Base-by-base conservation (phyloP, 768 basidiomycete genomes). In the Boletus tylopilopsis region DNA sequence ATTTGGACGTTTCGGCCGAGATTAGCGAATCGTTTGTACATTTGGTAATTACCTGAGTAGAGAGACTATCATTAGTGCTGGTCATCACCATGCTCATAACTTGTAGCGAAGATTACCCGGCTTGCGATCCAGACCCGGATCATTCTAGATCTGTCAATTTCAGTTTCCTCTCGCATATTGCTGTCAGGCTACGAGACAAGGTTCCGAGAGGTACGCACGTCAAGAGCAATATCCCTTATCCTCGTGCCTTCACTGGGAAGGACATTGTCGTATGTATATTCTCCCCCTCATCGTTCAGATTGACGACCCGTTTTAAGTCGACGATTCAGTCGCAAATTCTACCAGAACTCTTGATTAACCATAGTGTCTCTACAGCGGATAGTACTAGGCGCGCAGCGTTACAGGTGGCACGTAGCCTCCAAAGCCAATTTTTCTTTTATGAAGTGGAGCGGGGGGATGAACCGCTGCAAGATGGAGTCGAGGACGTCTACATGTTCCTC, bases 391-490 rank as follows among this genome's bases (percentile, higher is more conserved):
- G 89, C 6, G 84, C 86, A 15, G 91, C 94, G 5, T 71, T 96
- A 24, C 84, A 88, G 63, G 85, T 95, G 32, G 96, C 93, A 5
- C 84, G 92, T 33, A 90, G 89, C 49, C 74, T 98, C 32, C 94
- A 97, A 63, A 85, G 81, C 50, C 92, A 95, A 64, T 77, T 98
- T 5, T 97, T 93, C 76, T 94, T 96, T 68, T 91, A 92, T 63
- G 95, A 98, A 65, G 94, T 97, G 7, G 94, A 97, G 63, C 95
- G 94, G 90, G 91, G 88, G 25, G 83, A 84, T 42, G 81, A 84
- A 18, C 75, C 84, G 1, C 70, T 96, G 47, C 82, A 87, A 48
- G 93, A 94, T 61, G 85, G 88, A 4, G 88, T 94, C 5, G 93
- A 94, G 60, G 91, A 94, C 54, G 93, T 96, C 6, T 96, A 90